phyloP scores from a whole-genome alignment of 768 basidiomycete genomes.

The Boletus reticulatus region DNA sequence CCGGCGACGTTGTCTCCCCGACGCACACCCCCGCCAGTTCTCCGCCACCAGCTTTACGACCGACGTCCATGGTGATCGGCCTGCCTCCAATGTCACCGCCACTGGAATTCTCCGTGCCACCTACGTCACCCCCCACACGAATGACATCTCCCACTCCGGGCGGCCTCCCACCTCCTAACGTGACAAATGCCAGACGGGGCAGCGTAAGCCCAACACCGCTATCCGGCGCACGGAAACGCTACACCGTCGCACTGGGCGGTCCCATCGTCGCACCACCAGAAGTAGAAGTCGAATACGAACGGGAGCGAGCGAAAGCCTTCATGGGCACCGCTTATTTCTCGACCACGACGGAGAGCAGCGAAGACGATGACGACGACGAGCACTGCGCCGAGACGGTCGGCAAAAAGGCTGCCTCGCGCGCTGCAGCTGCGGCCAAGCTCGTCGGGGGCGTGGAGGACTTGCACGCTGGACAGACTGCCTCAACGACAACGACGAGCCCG shows the following conservation, averaged over 20 bases:
- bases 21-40: slow-evolving; percentile 44
- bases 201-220: slow-evolving; percentile 71
- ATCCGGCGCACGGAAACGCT: slow-evolving; percentile 58
- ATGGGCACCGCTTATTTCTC: slow-evolving; percentile 46
- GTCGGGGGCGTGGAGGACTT: slow-evolving; percentile 24
- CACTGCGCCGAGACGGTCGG: slow-evolving; percentile 52
- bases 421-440: slow-evolving; percentile 35
- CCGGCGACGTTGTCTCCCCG: slow-evolving; percentile 43
- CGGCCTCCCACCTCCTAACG: slow-evolving; percentile 44
- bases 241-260: slow-evolving; percentile 81
- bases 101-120: slow-evolving; percentile 14
- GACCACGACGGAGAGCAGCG: slow-evolving; percentile 34
- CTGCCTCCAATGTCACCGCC: slow-evolving; percentile 34
- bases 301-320: slow-evolving; percentile 22
- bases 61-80: slow-evolving; percentile 46
- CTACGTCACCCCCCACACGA: slow-evolving; percentile 24
- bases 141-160: slow-evolving; percentile 23
- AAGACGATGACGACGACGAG: slow-evolving; percentile 37
- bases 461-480: slow-evolving; percentile 7
- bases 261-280: slow-evolving; percentile 50
- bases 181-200: slow-evolving; percentile 39
- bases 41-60: slow-evolving; percentile 39
- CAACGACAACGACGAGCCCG: slow-evolving; percentile 20
- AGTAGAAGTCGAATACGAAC: slow-evolving; percentile 29
- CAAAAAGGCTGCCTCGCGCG: slow-evolving; percentile 38